Percentiles rank a stretch among this genome's conserved stretches.
phyloP scores from a whole-genome alignment of 306 rosid species.

The Rosa rugosa region DNA sequence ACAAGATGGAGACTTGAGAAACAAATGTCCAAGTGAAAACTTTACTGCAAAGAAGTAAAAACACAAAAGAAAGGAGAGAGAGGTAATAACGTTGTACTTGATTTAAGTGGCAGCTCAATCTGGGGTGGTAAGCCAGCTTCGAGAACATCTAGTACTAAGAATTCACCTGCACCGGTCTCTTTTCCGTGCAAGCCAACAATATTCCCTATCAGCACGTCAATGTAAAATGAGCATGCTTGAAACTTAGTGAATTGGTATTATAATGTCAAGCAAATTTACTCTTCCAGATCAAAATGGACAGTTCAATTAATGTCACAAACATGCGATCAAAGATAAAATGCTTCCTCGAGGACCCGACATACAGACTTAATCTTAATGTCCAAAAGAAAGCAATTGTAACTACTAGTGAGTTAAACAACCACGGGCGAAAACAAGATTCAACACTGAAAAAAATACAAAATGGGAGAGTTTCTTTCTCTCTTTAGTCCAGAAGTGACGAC shows the following conservation, averaged over 20 bases:
- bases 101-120: conserved; percentile 63
- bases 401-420: background rate
- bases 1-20: background rate
- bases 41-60: background rate
- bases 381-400: background rate
- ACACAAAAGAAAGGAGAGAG: background rate
- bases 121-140: conserved; percentile 94
- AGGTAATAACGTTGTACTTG: conserved; percentile 45
- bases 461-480: too few species aligned
- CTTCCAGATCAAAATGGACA: background rate
- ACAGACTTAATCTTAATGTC: background rate
- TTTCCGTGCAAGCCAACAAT: conserved; percentile 83
- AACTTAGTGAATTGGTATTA: background rate
- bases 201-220: conserved; percentile 48
- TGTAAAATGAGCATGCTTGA: conserved; percentile 26
- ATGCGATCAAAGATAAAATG: background rate
- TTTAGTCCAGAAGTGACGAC: too few species aligned
- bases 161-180: conserved; percentile 69
- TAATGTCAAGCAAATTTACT: background rate
- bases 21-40: background rate
- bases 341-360: background rate
- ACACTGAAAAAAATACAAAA: too few species aligned
- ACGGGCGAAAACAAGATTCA: background rate
- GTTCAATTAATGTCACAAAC: background rate
- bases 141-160: conserved; percentile 75